These are phyloP conservation scores for Talaromyces sp. DNA, from an alignment of 2,329 filamentous ascomycete genomes.

Conservation along the genomic window DNA sequence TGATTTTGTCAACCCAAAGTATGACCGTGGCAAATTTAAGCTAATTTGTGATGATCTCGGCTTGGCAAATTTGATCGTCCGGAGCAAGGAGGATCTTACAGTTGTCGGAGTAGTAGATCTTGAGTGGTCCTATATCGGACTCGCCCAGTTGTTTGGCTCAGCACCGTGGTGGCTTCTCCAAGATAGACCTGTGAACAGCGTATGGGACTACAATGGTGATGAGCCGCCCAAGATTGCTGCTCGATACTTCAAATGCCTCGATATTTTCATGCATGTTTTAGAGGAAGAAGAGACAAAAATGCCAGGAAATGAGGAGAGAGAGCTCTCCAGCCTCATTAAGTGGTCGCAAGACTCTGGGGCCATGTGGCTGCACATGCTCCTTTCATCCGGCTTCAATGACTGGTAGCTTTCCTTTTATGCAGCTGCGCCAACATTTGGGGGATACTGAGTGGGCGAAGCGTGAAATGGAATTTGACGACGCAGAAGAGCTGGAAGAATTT, in stretches of 20 bases:
- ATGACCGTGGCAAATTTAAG: constrained; percentile 33
- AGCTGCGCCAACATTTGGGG: background rate
- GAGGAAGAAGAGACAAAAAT: background rate
- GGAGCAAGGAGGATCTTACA: constrained; percentile 28
- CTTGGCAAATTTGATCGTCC: constrained; percentile 35
- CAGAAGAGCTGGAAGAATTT: background rate
- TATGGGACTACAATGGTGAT: constrained; percentile 21
- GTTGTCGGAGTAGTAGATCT: constrained; percentile 33
- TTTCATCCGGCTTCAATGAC: constrained; percentile 29
- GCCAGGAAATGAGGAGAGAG: background rate
- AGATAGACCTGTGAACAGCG: constrained; percentile 25
- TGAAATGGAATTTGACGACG: background rate
- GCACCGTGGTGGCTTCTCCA: constrained; percentile 35
- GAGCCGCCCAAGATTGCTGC: background rate
- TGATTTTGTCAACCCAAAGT: background rate
- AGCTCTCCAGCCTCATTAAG: constrained; percentile 27
- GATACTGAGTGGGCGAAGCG: background rate
- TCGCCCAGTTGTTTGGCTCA: constrained; percentile 34
- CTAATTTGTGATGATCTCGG: constrained; percentile 36
- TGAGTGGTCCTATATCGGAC: constrained; percentile 36
- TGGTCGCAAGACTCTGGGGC: constrained; percentile 30
- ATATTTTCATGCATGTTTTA: background rate
- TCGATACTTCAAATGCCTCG: constrained; percentile 4
- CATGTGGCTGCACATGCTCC: constrained; percentile 35
- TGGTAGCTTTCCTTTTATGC: constrained; percentile 25